Conservation (phyloP, 2,329 filamentous ascomycete genomes). For the Nemania abortiva region DNA sequence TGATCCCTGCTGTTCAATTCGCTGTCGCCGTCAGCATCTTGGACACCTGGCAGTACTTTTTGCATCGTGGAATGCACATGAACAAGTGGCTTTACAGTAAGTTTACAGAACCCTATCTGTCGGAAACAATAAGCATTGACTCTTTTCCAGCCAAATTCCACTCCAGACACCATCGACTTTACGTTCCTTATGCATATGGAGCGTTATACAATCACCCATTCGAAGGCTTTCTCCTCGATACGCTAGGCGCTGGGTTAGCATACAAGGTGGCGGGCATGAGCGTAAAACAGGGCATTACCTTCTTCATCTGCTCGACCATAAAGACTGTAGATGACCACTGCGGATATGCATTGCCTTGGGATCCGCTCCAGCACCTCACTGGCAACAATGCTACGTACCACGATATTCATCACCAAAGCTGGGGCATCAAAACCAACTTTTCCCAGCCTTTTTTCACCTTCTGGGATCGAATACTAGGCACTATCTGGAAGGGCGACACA, state of each 20-base stretch:
- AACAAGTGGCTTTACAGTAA: constrained; percentile 97
- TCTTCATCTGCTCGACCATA: constrained; percentile 89
- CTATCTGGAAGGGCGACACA: constrained; percentile 80
- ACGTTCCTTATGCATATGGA: constrained; percentile 97
- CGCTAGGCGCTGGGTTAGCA: constrained; percentile 83
- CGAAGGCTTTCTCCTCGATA: constrained; percentile 94
- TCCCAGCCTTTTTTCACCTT: constrained; percentile 94
- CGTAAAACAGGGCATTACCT: constrained; percentile 86
- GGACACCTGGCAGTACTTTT: constrained; percentile 98
- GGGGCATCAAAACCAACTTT: constrained; percentile 98
- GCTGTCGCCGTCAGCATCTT: constrained; percentile 78
- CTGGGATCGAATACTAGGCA: constrained; percentile 87
- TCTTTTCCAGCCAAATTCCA: constrained; percentile 79
- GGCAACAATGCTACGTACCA: constrained; percentile 97
- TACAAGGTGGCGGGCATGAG: constrained; percentile 87
- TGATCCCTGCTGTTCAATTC: constrained; percentile 84
- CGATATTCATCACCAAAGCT: constrained; percentile 98
- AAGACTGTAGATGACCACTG: constrained; percentile 99
- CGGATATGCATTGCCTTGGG: constrained; percentile 94
- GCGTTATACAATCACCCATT: constrained; percentile 97
- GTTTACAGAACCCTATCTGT: constrained; percentile 72
- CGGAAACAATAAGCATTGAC: constrained; percentile 52
- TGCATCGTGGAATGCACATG: constrained; percentile 95
- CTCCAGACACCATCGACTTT: constrained; percentile 94
- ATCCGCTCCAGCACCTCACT: constrained; percentile 90